These are phyloP conservation scores for Vitis rupestris DNA, from an alignment of 164 flowering plant genomes.

Conservation along the genomic window DNA sequence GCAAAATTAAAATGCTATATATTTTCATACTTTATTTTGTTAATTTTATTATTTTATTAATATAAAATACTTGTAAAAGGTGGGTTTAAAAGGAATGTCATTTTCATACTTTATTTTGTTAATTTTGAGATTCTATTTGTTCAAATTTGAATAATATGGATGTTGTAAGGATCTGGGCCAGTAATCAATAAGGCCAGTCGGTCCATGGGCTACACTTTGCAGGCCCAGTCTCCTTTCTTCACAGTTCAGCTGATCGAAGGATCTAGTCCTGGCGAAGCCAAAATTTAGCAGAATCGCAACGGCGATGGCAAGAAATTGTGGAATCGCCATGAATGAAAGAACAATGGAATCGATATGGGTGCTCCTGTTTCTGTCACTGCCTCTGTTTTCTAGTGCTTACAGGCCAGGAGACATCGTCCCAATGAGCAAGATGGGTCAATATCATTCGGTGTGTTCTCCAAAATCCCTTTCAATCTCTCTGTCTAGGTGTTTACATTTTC, in stretches of 20 bases:
- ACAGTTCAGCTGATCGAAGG: background rate
- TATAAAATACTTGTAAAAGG: no score
- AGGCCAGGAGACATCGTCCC: conserved; percentile 94
- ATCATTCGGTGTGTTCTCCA: conserved; percentile 64
- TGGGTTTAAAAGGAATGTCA: no score
- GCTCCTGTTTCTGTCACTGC: conserved; percentile 17
- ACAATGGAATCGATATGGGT: conserved; percentile 4
- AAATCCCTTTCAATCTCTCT: conserved; percentile 4
- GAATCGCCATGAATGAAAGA: conserved; percentile 8
- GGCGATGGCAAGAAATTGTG: conserved; percentile 14
- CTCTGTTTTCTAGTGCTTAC: conserved; percentile 46
- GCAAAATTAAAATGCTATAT: no score
- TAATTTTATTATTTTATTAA: no score
- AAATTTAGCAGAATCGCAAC: background rate
- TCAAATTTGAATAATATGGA: no score
- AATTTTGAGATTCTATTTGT: no score
- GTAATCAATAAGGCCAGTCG: no score
- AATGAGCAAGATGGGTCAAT: conserved; percentile 92
- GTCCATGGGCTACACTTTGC: no score
- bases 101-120: no score
- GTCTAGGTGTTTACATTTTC: background rate
- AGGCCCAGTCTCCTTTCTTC: no score
- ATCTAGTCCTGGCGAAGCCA: background rate
- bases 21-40: no score
- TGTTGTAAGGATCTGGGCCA: no score